phyloP scores from a whole-genome alignment of 768 basidiomycete genomes.

The Suillus weaverae region DNA sequence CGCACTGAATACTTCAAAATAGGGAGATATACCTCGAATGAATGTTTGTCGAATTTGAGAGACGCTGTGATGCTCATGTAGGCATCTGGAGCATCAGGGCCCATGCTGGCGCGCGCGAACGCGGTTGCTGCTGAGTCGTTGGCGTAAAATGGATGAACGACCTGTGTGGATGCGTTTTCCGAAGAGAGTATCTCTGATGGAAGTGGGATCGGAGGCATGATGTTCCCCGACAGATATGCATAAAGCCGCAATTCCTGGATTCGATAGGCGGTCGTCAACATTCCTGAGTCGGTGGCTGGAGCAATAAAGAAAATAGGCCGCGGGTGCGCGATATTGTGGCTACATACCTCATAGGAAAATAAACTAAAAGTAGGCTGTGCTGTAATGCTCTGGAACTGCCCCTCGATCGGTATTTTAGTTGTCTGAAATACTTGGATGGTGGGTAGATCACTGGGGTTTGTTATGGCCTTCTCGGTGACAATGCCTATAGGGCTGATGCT shows the following conservation, averaged over 20 bases:
- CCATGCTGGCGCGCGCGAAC: conserved; percentile 14
- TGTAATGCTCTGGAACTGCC: conserved; percentile 41
- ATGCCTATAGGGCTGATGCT: conserved; percentile 1
- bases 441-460: conserved; percentile 19
- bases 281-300: conserved; percentile 2
- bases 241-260: conserved; percentile 44
- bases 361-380: conserved; percentile 35
- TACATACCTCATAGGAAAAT: conserved; percentile 46
- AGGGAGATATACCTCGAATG: conserved; percentile 45
- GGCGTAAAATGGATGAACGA: conserved; percentile 23
- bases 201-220: conserved; percentile 14
- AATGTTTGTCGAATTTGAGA: conserved; percentile 42
- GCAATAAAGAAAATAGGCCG: conserved; percentile 6
- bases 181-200: conserved; percentile 6
- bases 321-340: conserved; percentile 2
- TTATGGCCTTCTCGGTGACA: not conserved
- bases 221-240: conserved; percentile 43
- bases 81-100: conserved; percentile 28
- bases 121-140: conserved; percentile 26
- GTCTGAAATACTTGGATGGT: conserved; percentile 28
- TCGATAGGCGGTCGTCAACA: conserved; percentile 19
- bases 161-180: not conserved
- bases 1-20: not conserved
- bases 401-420: conserved; percentile 16
- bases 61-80: conserved; percentile 39